Conservation (phyloP, 495 filamentous ascomycete genomes). For the Xylaria bambusicola region DNA sequence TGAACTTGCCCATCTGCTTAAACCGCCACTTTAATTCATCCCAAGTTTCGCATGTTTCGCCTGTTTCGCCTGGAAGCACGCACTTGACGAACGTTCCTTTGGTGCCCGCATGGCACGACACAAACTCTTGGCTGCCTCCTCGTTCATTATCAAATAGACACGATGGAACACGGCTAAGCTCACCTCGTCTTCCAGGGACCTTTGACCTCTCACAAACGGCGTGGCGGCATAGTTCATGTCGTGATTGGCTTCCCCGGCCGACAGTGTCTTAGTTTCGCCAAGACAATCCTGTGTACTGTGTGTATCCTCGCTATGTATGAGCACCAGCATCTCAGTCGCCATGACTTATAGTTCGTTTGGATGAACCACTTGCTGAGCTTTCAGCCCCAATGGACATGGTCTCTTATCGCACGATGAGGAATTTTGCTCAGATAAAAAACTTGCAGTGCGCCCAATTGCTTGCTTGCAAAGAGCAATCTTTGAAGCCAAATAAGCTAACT, state of each 20-base stretch:
- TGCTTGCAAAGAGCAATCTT: not conserved
- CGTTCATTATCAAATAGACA: slow-evolving; percentile 14
- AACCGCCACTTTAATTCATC: too few relatives aligned
- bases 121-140: too few relatives aligned
- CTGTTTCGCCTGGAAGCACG: too few relatives aligned
- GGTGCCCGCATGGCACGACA: too few relatives aligned
- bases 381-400: too few relatives aligned
- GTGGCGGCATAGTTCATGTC: slow-evolving; percentile 2
- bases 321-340: slow-evolving; percentile 2
- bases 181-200: not conserved
- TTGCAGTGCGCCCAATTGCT: not conserved
- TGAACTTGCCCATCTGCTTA: too few relatives aligned
- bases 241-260: slow-evolving; percentile 4
- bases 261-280: slow-evolving; percentile 13
- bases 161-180: not conserved
- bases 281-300: not conserved
- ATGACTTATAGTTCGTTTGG: slow-evolving; percentile 10
- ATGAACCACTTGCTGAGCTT: too few relatives aligned
- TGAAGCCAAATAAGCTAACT: not conserved
- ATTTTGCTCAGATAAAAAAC: too few relatives aligned
- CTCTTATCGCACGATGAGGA: too few relatives aligned
- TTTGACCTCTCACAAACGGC: slow-evolving; percentile 11
- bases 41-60: too few relatives aligned
- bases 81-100: too few relatives aligned
- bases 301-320: not conserved